A percentile compares a stretch with the other conserved stretches of the same genome.
Conservation (phyloP, 768 basidiomycete species). For the Mycena crocata region DNA sequence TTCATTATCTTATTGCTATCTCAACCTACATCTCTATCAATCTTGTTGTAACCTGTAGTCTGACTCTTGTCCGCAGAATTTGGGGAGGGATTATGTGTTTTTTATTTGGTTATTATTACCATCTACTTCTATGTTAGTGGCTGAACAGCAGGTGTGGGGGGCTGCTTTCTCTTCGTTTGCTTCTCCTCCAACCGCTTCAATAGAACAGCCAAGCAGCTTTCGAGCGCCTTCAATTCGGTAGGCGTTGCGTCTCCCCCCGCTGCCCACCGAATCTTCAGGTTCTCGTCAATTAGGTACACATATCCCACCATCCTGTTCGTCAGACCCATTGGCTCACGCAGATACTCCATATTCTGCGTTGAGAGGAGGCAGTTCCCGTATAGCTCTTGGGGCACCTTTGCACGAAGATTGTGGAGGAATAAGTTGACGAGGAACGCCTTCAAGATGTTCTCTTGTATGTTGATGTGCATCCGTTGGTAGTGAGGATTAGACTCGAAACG, state of each 20-base stretch:
- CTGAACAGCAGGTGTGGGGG: background rate
- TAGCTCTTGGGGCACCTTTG: slow-evolving; percentile 68
- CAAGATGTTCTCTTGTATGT: slow-evolving; percentile 93
- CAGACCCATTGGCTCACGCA: slow-evolving; percentile 88
- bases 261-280: slow-evolving; percentile 90
- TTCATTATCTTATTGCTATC: slow-evolving; percentile 15
- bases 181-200: slow-evolving; percentile 65
- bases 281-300: slow-evolving; percentile 89
- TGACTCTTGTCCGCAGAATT: slow-evolving; percentile 18
- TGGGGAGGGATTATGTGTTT: background rate
- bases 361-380: slow-evolving; percentile 85
- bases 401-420: slow-evolving; percentile 81
- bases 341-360: slow-evolving; percentile 85
- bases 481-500: slow-evolving; percentile 65
- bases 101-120: background rate
- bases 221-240: slow-evolving; percentile 77
- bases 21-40: background rate
- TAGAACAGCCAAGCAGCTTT: slow-evolving; percentile 77
- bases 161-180: slow-evolving; percentile 37
- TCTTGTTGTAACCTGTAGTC: background rate
- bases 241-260: slow-evolving; percentile 86
- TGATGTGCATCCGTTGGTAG: slow-evolving; percentile 86
- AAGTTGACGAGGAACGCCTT: slow-evolving; percentile 91
- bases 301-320: slow-evolving; percentile 93
- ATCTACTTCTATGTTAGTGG: slow-evolving; percentile 1